These are phyloP conservation scores for Pichia sp. DNA, from an alignment of 1,139 yeast genomes.

Conservation along the genomic window DNA sequence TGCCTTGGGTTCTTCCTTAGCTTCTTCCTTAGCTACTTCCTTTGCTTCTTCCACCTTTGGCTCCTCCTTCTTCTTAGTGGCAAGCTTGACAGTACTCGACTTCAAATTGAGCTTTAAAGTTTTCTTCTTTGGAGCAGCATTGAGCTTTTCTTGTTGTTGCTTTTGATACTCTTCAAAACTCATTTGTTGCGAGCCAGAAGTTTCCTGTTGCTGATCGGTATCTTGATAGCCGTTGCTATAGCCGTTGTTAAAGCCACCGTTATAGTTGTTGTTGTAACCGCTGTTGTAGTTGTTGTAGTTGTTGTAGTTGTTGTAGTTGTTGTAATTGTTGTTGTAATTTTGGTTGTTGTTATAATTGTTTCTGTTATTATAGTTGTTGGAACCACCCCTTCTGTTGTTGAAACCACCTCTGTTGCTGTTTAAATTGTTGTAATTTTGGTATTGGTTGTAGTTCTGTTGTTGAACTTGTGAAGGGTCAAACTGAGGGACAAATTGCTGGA, in stretches of 20 bases:
- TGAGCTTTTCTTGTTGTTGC: constrained; percentile 47
- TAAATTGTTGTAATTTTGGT: constrained; percentile 30
- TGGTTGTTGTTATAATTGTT: constrained; percentile 16
- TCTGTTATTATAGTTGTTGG: constrained; percentile 16
- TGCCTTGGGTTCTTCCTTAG: constrained; percentile 24
- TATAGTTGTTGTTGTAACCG: constrained; percentile 9
- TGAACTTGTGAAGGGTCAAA: constrained; percentile 24
- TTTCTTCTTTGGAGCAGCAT: constrained; percentile 48
- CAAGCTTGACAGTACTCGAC: constrained; percentile 60
- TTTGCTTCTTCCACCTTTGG: constrained; percentile 29
- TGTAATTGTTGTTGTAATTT: constrained; percentile 15
- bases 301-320: constrained; percentile 17
- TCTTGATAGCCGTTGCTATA: constrained; percentile 16
- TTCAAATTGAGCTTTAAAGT: constrained; percentile 64
- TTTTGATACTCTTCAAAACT: constrained; percentile 84
- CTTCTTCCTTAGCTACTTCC: constrained; percentile 16
- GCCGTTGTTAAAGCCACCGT: constrained; percentile 21
- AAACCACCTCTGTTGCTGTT: constrained; percentile 18
- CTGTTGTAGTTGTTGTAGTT: constrained; percentile 4
- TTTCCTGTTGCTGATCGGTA: constrained; percentile 22
- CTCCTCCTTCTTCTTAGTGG: constrained; percentile 44
- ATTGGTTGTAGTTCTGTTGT: constrained; percentile 29
- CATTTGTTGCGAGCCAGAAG: constrained; percentile 53
- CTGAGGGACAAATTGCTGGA: constrained; percentile 30
- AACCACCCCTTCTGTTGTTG: constrained; percentile 22